Evolutionary conservation across 129 eudicot genomes (phyloP).

Genomic region (Glebionis coronaria): DNA sequence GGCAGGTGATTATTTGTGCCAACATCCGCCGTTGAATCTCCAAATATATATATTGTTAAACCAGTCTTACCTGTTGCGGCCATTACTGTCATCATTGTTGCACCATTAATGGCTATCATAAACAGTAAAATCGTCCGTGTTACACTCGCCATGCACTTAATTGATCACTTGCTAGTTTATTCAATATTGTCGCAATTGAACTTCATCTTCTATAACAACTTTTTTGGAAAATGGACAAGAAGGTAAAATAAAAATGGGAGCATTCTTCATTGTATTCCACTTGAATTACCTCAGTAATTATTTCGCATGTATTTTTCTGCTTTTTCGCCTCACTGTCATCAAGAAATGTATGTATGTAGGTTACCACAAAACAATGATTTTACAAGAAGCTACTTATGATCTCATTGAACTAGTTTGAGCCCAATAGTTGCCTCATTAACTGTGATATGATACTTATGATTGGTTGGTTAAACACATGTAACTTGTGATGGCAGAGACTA

Average conservation of each 20-base stretch:
- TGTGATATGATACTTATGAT: neutral
- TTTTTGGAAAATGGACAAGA: slow-evolving; percentile 12
- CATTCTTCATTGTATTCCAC: slow-evolving; percentile 17
- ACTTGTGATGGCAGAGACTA: too few relatives aligned
- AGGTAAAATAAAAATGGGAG: slow-evolving; percentile 1
- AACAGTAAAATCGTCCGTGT: slow-evolving; percentile 2
- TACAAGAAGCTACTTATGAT: neutral
- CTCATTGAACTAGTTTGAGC: slow-evolving; percentile 18
- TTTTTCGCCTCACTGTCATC: slow-evolving; percentile 17
- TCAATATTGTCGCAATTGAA: slow-evolving; percentile 6
- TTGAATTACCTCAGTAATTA: slow-evolving; percentile 22
- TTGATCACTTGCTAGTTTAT: neutral
- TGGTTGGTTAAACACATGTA: slow-evolving; percentile 12
- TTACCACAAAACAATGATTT: slow-evolving; percentile 15
- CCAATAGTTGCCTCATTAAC: slow-evolving; percentile 1
- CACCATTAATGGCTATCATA: slow-evolving; percentile 11
- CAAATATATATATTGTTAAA: slow-evolving; percentile 38
- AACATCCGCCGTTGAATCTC: slow-evolving; percentile 54
- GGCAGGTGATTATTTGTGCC: slow-evolving; percentile 47
- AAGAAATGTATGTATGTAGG: slow-evolving; percentile 19
- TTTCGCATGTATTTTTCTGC: slow-evolving; percentile 15
- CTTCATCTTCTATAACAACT: slow-evolving; percentile 10
- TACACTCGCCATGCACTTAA: slow-evolving; percentile 15
- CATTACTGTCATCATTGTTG: neutral
- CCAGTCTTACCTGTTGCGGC: slow-evolving; percentile 8